These are phyloP conservation scores for Dunaliella primolecta DNA, from an alignment of 139 green algal genomes.

Conservation along the genomic window DNA sequence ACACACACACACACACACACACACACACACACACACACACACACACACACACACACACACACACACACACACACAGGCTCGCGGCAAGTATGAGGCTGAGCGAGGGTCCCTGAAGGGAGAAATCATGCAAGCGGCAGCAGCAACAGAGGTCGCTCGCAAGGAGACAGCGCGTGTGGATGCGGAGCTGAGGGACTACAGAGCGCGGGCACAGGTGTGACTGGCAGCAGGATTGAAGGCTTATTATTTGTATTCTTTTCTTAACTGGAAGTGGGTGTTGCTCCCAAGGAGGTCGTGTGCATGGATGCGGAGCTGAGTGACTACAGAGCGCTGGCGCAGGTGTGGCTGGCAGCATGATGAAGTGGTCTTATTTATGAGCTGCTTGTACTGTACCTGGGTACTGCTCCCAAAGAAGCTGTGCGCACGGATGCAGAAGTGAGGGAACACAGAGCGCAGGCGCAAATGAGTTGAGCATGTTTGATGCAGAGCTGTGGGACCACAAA, in stretches of 20 bases:
- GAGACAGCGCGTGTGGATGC: constrained; percentile 33
- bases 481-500: too few species aligned
- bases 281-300: constrained; percentile 18
- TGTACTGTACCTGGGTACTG: too few species aligned
- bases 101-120: constrained; percentile 12
- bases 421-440: constrained; percentile 47
- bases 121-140: constrained; percentile 29
- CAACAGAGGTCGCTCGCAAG: constrained; percentile 24
- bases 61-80: constrained; percentile 17
- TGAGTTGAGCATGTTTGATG: too few species aligned
- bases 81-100: constrained; percentile 35
- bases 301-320: constrained; percentile 54
- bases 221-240: too few species aligned
- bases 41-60: background rate
- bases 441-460: constrained; percentile 47
- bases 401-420: constrained; percentile 16
- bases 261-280: too few species aligned
- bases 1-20: too few species aligned
- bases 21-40: background rate
- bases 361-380: too few species aligned
- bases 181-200: constrained; percentile 53
- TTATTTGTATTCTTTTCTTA: too few species aligned
- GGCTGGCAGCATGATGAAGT: too few species aligned
- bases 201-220: constrained; percentile 37
- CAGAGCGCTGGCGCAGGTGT: constrained; percentile 44